Evolutionary conservation across 164 flowering plant species (phyloP), one percentile per base, ranked within the genome.

Genomic region (Vitis cinerea): DNA sequence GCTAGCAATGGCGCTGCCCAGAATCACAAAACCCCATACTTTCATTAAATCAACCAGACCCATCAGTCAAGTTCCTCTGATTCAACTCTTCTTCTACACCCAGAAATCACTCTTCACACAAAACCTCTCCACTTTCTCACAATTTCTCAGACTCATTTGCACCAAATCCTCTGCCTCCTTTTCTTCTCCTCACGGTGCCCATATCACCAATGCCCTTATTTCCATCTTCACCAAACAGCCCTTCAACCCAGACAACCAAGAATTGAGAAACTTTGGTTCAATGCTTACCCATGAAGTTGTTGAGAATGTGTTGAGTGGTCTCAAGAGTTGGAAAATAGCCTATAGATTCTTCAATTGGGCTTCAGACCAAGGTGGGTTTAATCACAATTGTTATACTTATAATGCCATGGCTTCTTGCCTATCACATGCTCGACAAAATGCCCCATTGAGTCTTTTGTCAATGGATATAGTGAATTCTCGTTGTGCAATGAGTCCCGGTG

Each of bases 321-420:
- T 92, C 12, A 77, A 70, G 56, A 81, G 78, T 52, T 94, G 97
- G 97, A 77, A 50, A 70, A 47, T 61, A 12, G 96, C 93, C 23
- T 66, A 64, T 23, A 48, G 53, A 10, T 94, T 92, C 80, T 94
- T 94, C 67, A 64, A 50, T 8, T 94, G 98, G 98, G 96, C 94
- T 7, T 69, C 84, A 12, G 64, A 69, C 2, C 98, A 88, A 73
- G 37, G 54, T 51, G 88, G 87, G 61, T 91, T 76, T 66, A 70
- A 10, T 48, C 94, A 90, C 69, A 86, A 77, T 64, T 81, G 87
- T 50, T 90, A 91, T 70, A 81, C 90, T 52, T 91, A 80, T 77
- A 94, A 88, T 78, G 80, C 96, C 75, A 88, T 94, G 93, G 94
- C 97, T 4, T 72, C 82, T 0, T 77, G 87, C 72, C 87, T 91